Conservation (phyloP, 2,329 filamentous ascomycete genomes). For the Arthroderma sp. region DNA sequence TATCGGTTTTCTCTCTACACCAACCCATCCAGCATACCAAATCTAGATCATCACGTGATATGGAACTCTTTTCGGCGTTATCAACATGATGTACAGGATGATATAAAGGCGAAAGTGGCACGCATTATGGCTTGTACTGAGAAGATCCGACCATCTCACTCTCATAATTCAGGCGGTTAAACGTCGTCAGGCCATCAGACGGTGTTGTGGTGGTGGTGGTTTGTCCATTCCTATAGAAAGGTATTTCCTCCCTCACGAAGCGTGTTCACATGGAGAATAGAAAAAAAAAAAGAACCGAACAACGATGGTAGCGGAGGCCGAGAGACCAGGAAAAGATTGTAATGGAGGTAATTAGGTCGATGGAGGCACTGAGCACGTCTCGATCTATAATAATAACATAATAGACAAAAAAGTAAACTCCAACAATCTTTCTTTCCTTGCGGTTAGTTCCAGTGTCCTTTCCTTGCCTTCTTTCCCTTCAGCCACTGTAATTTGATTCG, state of each 20-base stretch:
- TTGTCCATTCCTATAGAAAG: background rate
- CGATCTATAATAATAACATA: background rate
- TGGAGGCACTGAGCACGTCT: constrained; percentile 2
- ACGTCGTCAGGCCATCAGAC: background rate
- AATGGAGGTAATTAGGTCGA: background rate
- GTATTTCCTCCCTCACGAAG: background rate
- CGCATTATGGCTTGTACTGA: background rate
- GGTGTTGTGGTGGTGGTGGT: background rate
- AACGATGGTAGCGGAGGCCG: background rate
- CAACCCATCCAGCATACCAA: too few species aligned
- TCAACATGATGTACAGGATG: background rate
- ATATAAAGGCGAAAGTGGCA: background rate
- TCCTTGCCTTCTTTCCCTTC: background rate
- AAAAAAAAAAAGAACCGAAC: background rate
- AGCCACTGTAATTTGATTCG: background rate
- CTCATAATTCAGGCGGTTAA: background rate
- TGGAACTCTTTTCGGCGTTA: background rate
- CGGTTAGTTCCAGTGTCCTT: background rate
- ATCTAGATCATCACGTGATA: background rate
- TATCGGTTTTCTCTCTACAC: too few species aligned
- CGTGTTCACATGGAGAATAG: background rate
- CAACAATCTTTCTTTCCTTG: background rate
- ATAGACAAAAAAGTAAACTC: background rate
- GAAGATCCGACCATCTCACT: background rate
- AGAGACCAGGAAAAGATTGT: background rate